These are phyloP conservation scores for Calonectria hongkongensis DNA, from an alignment of 2,329 filamentous ascomycete genomes.

Conservation along the genomic window DNA sequence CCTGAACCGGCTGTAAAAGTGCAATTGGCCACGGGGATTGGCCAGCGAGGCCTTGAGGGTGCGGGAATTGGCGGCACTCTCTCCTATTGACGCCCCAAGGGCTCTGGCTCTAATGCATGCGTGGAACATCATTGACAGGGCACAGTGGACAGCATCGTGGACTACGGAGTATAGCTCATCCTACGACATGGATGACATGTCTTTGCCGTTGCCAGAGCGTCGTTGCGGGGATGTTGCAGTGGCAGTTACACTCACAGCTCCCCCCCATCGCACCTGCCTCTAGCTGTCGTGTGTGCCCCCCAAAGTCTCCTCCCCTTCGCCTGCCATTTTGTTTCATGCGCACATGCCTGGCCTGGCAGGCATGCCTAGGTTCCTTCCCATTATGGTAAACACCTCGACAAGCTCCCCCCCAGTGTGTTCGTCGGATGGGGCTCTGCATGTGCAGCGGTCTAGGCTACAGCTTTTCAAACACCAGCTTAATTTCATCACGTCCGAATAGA, in stretches of 20 bases:
- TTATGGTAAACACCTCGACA: slow-evolving; percentile 36
- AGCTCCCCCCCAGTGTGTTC: slow-evolving; percentile 20
- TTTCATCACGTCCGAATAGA: slow-evolving; percentile 31
- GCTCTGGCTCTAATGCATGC: slow-evolving; percentile 28
- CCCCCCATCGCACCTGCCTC: slow-evolving; percentile 3
- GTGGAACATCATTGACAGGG: slow-evolving; percentile 32
- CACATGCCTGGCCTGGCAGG: slow-evolving; percentile 33
- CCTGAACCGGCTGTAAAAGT: slow-evolving; percentile 28
- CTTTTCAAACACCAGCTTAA: slow-evolving; percentile 26
- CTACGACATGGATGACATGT: slow-evolving; percentile 27
- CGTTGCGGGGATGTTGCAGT: neutral
- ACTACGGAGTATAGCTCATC: slow-evolving; percentile 13
- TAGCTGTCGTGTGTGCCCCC: slow-evolving; percentile 3
- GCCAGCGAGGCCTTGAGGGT: slow-evolving; percentile 34
- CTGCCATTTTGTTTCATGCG: slow-evolving; percentile 27
- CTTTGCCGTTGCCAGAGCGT: slow-evolving; percentile 27
- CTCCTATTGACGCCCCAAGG: slow-evolving; percentile 19
- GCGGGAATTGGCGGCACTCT: slow-evolving; percentile 51
- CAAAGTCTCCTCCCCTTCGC: slow-evolving; percentile 17
- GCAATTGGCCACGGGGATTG: slow-evolving; percentile 49
- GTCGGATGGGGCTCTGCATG: slow-evolving; percentile 29
- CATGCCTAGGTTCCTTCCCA: slow-evolving; percentile 30
- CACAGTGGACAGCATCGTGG: slow-evolving; percentile 29
- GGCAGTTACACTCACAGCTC: slow-evolving; percentile 7
- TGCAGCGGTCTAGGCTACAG: slow-evolving; percentile 25